Conservation (phyloP, 768 basidiomycete genomes). For the Auricularia auricula-judae region DNA sequence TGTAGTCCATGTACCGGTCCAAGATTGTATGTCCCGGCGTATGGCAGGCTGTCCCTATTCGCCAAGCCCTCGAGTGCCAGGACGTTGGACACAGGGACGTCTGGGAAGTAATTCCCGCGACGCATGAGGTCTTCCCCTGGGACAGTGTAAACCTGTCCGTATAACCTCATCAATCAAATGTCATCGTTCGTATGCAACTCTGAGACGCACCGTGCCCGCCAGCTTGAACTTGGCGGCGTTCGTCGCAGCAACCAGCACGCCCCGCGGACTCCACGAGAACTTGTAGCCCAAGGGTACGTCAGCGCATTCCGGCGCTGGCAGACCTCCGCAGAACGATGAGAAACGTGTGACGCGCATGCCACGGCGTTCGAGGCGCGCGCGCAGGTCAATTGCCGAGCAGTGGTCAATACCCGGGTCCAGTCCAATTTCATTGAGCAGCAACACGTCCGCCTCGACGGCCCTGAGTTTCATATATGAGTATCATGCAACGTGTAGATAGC, state of each 20-base stretch:
- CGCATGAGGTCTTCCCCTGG: slow-evolving; percentile 41
- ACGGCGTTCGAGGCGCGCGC: slow-evolving; percentile 38
- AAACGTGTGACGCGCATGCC: slow-evolving; percentile 58
- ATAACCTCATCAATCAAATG: background rate
- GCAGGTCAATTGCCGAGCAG: slow-evolving; percentile 67
- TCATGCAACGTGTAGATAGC: no score
- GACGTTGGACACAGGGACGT: slow-evolving; percentile 53
- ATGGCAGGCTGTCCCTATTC: slow-evolving; percentile 72
- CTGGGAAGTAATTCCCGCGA: slow-evolving; percentile 36
- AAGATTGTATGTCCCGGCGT: slow-evolving; percentile 55
- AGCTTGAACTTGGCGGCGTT: slow-evolving; percentile 63
- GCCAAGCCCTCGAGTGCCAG: slow-evolving; percentile 73
- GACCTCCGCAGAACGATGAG: slow-evolving; percentile 85
- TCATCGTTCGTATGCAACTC: no score
- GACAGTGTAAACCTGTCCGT: slow-evolving; percentile 34
- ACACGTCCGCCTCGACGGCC: slow-evolving; percentile 48
- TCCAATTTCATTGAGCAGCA: slow-evolving; percentile 83
- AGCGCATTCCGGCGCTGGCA: slow-evolving; percentile 64
- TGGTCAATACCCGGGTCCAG: slow-evolving; percentile 88
- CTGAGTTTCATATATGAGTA: slow-evolving; percentile 21
- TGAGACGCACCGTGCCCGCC: slow-evolving; percentile 36
- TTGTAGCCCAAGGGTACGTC: slow-evolving; percentile 77
- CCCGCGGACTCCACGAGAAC: slow-evolving; percentile 87
- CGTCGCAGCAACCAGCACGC: slow-evolving; percentile 70
- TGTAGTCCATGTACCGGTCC: slow-evolving; percentile 30